Percentiles rank a stretch among this genome's conserved stretches.
phyloP scores from a whole-genome alignment of 306 rosid genomes.

The Cicer judaicum region DNA sequence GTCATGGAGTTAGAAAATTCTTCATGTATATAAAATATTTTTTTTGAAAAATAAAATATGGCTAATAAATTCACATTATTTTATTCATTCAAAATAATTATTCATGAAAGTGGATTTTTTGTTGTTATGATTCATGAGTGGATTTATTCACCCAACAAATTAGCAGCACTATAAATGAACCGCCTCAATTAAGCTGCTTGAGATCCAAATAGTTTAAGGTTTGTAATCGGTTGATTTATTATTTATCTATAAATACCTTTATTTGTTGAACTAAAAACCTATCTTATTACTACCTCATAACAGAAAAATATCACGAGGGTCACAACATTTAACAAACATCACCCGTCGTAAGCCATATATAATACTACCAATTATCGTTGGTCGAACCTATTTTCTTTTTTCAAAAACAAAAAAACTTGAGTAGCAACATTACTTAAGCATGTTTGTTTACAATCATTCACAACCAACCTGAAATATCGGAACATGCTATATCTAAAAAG shows the following conservation, averaged over 20 bases:
- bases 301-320: neutral
- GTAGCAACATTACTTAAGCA: neutral
- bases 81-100: too few relatives aligned
- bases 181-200: neutral
- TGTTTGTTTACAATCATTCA: neutral
- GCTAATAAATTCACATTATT: too few relatives aligned
- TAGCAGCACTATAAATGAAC: neutral
- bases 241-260: neutral
- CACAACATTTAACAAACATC: constrained; percentile 13
- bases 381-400: neutral
- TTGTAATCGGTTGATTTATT: neutral
- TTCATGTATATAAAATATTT: too few relatives aligned
- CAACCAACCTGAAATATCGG: neutral
- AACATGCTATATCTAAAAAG: neutral
- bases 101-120: too few relatives aligned
- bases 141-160: neutral
- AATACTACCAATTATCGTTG: neutral
- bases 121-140: too few relatives aligned
- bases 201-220: neutral
- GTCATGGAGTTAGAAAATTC: too few relatives aligned
- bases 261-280: neutral
- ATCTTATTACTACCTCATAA: neutral
- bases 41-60: too few relatives aligned
- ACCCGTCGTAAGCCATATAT: neutral
- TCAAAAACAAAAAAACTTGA: neutral